Base-by-base conservation (phyloP, 495 filamentous ascomycete species). In the Astrothelium subdiscretum region DNA sequence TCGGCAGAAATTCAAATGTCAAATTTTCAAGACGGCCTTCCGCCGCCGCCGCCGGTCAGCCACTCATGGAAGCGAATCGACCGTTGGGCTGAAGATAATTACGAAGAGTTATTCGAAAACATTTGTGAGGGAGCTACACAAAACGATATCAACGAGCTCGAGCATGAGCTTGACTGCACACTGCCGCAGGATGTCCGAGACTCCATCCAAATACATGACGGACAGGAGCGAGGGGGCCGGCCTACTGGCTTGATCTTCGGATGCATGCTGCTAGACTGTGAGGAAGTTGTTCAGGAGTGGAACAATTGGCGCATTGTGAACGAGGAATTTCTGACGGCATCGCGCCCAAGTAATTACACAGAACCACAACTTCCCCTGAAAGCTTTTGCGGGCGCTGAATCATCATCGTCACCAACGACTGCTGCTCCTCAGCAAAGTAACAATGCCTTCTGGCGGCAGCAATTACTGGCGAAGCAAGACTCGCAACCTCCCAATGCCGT, bases 271-370 rank as follows among this genome's bases (percentile, higher is more conserved):
- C 81, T 99, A 52, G 94, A 99, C 69, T 99, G 94, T 72, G 94
- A 99, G 72, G 94, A 99, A 73, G 96, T 99, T 59, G 86, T 97
- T 6, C 89, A 96, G 74, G 94, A 99, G 74, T 97, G 94, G 89
- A 86, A 87, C 65, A 96, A 96, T 70, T 99, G 94, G 94, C 85
- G 87, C 66, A 84, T 82, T 62, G 94, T 99, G 63, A 95, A 95
- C 72, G 83, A 89, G 59, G 90, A 97, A 70, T 96, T 87, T 69
- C 79, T 97, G 51, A 78, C 79, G 22, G 75, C 80, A 57, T 35
- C 31, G n/a, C 79, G 82, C 0, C 68, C 80, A 13, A 75, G 81
- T 62, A 59, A 62, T 35, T 62, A 69, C 58, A 76, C 76, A 59
- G 80, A 81, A 57, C 81, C 85, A 6, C 76, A 81, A 11, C 76